Conservation (phyloP, 1,284 basidiomycete genomes). For the Athelia sp. region DNA sequence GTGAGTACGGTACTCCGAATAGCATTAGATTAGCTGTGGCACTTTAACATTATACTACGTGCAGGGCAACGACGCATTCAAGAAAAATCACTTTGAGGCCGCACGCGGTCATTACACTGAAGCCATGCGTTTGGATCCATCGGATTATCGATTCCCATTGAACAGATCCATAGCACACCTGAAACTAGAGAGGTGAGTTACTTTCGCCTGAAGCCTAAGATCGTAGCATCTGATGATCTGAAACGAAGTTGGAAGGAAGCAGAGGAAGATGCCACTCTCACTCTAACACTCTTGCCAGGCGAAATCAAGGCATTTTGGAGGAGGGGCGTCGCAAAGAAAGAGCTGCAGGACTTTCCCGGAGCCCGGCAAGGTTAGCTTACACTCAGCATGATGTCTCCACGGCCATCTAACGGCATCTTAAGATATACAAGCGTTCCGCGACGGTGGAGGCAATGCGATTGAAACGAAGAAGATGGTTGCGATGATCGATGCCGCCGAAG, state of each 20-base stretch:
- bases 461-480: neutral
- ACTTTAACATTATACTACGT: too few species aligned
- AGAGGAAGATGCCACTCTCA: conserved; percentile 4
- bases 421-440: neutral
- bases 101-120: conserved; percentile 4
- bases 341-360: neutral
- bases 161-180: conserved; percentile 6
- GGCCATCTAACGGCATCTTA: neutral
- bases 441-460: neutral
- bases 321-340: neutral
- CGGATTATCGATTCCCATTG: conserved; percentile 1
- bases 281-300: conserved; percentile 1
- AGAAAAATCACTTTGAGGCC: neutral
- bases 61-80: conserved; percentile 7
- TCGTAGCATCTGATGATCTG: neutral
- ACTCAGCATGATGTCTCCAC: neutral
- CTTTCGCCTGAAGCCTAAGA: neutral
- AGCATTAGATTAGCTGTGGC: too few species aligned
- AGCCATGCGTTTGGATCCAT: conserved; percentile 6
- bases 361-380: conserved; percentile 2
- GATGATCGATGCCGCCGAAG: neutral
- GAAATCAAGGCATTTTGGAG: conserved; percentile 5
- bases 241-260: conserved; percentile 5
- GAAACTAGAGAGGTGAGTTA: conserved; percentile 6
- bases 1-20: too few species aligned